These are phyloP conservation scores for Cladorrhinum sp. DNA, from an alignment of 2,329 filamentous ascomycete species.

Conservation along the genomic window DNA sequence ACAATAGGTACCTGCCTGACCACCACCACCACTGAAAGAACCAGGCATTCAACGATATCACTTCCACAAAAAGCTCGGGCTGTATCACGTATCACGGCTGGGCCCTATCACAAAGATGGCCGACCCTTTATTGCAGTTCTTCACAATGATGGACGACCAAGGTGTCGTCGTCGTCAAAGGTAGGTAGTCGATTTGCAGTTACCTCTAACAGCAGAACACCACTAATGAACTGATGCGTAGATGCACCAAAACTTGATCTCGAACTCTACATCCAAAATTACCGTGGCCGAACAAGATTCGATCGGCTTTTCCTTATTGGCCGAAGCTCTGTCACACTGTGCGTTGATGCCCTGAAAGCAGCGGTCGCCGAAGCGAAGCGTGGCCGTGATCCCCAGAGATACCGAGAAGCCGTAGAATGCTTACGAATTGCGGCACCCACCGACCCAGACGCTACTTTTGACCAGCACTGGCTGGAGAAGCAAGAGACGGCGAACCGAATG, in stretches of 20 bases:
- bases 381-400: slow-evolving; percentile 74
- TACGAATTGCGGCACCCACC: slow-evolving; percentile 61
- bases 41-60: background rate
- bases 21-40: background rate
- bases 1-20: background rate
- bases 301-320: slow-evolving; percentile 80
- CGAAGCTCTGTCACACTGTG: slow-evolving; percentile 71
- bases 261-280: slow-evolving; percentile 91
- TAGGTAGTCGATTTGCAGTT: slow-evolving; percentile 25
- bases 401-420: slow-evolving; percentile 61
- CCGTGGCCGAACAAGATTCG: slow-evolving; percentile 73
- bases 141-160: slow-evolving; percentile 45
- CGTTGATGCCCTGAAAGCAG: slow-evolving; percentile 75
- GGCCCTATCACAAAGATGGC: slow-evolving; percentile 35
- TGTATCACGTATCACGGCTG: background rate
- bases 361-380: slow-evolving; percentile 70
- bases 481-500: slow-evolving; percentile 61
- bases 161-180: slow-evolving; percentile 49
- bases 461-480: slow-evolving; percentile 69
- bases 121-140: slow-evolving; percentile 41
- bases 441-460: slow-evolving; percentile 69
- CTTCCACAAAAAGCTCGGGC: background rate
- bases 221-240: slow-evolving; percentile 42
- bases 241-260: slow-evolving; percentile 83
- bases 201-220: background rate